Evolutionary conservation across 345 rosid genomes (phyloP).

Genomic region (Linum tenue): DNA sequence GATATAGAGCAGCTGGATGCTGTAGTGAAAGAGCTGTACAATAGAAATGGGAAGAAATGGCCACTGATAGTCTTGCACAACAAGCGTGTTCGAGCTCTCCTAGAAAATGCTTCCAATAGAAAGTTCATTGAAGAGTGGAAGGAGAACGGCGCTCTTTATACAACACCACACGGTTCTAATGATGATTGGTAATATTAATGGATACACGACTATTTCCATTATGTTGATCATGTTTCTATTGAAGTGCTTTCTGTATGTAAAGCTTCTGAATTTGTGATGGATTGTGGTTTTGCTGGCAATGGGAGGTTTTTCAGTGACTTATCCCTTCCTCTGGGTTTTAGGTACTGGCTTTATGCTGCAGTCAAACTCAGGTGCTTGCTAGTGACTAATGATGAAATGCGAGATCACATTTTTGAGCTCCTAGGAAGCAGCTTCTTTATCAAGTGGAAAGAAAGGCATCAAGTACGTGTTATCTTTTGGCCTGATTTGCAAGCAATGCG

Average conservation of each 20-base stretch:
- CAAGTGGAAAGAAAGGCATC: slow-evolving; percentile 90
- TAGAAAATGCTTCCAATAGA: slow-evolving; percentile 43
- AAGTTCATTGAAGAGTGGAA: slow-evolving; percentile 61
- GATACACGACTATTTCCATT: too few relatives aligned
- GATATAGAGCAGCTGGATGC: slow-evolving; percentile 76
- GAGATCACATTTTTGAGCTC: slow-evolving; percentile 89
- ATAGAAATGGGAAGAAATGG: slow-evolving; percentile 47
- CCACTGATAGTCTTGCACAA: slow-evolving; percentile 70
- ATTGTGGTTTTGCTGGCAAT: neutral
- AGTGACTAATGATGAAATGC: slow-evolving; percentile 89
- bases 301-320: neutral
- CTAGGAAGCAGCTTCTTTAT: slow-evolving; percentile 56
- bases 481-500: neutral
- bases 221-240: neutral
- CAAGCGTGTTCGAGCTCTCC: slow-evolving; percentile 54
- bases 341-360: slow-evolving; percentile 92
- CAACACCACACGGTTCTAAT: slow-evolving; percentile 82
- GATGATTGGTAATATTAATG: slow-evolving; percentile 62
- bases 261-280: neutral
- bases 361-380: slow-evolving; percentile 70
- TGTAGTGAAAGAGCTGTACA: slow-evolving; percentile 53
- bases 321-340: slow-evolving; percentile 11
- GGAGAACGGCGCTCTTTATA: slow-evolving; percentile 44
- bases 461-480: slow-evolving; percentile 25
- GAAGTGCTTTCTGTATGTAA: neutral